A percentile compares a stretch with the other conserved stretches of the same genome.
These are phyloP conservation scores for Hericium erinaceus DNA, from an alignment of 768 basidiomycete genomes.

Conservation along the genomic window DNA sequence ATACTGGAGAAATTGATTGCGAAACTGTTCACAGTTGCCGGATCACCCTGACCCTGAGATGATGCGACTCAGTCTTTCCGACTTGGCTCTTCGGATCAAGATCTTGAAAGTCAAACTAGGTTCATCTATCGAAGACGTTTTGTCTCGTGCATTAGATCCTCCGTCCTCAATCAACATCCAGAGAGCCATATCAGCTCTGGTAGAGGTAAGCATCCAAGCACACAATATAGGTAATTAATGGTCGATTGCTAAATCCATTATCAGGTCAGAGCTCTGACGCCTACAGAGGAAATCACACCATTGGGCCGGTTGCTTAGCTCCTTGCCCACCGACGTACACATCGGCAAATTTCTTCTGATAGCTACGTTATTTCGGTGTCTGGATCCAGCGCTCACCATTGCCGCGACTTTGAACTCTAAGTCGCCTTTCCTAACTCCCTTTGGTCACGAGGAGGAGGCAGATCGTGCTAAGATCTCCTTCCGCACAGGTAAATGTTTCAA, in stretches of 20 bases:
- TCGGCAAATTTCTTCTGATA: slow-evolving; percentile 86
- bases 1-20: not conserved
- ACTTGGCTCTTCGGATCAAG: slow-evolving; percentile 85
- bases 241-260: not conserved
- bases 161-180: slow-evolving; percentile 82
- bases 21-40: slow-evolving; percentile 50
- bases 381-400: slow-evolving; percentile 95
- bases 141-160: slow-evolving; percentile 83
- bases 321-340: slow-evolving; percentile 90
- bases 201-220: slow-evolving; percentile 48
- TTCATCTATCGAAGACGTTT: slow-evolving; percentile 79
- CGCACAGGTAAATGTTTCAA: slow-evolving; percentile 45
- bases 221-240: not conserved
- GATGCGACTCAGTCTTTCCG: slow-evolving; percentile 85
- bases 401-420: slow-evolving; percentile 86
- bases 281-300: slow-evolving; percentile 84
- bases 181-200: slow-evolving; percentile 80
- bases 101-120: slow-evolving; percentile 88
- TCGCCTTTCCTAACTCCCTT: slow-evolving; percentile 88
- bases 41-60: slow-evolving; percentile 94
- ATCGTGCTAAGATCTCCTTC: slow-evolving; percentile 75
- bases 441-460: slow-evolving; percentile 80
- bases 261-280: slow-evolving; percentile 79
- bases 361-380: slow-evolving; percentile 82
- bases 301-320: slow-evolving; percentile 87